Percentiles rank a stretch among this genome's conserved stretches.
Evolutionary conservation across 495 filamentous ascomycete species (phyloP).

Genomic region (Lophium mytilinum): DNA sequence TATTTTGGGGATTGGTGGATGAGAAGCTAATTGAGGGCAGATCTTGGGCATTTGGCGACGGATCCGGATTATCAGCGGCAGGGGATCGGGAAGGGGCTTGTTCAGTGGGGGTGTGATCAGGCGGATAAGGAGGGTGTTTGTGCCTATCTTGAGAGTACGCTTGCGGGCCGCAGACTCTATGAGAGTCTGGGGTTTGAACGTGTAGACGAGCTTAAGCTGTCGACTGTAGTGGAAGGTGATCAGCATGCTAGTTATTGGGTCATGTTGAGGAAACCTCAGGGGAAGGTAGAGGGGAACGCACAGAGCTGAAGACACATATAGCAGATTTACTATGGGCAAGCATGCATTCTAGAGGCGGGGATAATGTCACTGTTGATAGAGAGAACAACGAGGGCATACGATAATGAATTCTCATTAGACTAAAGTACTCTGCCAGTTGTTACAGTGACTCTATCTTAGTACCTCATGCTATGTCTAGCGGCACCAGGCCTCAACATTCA

Average conservation of each 20-base stretch:
- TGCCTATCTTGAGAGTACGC: constrained; percentile 49
- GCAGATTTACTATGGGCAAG: no score
- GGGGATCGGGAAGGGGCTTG: constrained; percentile 42
- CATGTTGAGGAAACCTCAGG: background rate
- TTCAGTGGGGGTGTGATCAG: constrained; percentile 42
- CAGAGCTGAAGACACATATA: background rate
- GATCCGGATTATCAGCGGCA: constrained; percentile 40
- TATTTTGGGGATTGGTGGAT: background rate
- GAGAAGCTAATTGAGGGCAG: constrained; percentile 27
- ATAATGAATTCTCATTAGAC: no score
- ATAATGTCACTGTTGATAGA: no score
- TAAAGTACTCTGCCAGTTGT: no score
- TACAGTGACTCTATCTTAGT: no score
- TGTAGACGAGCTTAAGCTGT: constrained; percentile 33
- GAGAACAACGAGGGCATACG: no score
- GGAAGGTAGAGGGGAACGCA: background rate
- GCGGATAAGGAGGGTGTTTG: constrained; percentile 42
- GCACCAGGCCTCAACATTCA: background rate
- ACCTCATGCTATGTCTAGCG: background rate
- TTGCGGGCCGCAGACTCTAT: constrained; percentile 46
- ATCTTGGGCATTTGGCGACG: constrained; percentile 33
- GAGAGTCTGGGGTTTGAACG: constrained; percentile 44
- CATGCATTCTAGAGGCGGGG: no score
- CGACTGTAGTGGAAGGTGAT: constrained; percentile 16
- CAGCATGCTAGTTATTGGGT: background rate